These are phyloP conservation scores for Adansonia rubrostipa DNA, from an alignment of 441 rosid genomes.

Conservation along the genomic window DNA sequence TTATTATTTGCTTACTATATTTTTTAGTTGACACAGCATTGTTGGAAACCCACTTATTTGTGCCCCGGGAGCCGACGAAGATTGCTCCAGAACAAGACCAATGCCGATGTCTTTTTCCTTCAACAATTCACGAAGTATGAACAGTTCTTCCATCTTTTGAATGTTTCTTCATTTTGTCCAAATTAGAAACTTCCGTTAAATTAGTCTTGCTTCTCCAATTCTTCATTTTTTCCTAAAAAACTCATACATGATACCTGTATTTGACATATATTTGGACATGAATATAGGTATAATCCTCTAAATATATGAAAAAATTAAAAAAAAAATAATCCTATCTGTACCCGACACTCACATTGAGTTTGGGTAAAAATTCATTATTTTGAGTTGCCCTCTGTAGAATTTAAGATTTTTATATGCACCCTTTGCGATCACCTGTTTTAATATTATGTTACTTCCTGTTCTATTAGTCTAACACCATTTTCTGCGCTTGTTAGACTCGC, in stretches of 20 bases:
- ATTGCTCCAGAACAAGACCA: conserved; percentile 69
- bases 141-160: conserved; percentile 20
- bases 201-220: neutral
- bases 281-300: neutral
- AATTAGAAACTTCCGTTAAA: conserved; percentile 28
- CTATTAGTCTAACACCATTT: neutral
- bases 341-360: too few species aligned
- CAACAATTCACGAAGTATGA: conserved; percentile 62
- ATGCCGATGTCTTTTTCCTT: conserved; percentile 59
- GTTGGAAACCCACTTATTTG: conserved; percentile 86
- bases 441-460: neutral
- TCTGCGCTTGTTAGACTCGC: conserved; percentile 42
- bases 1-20: conserved; percentile 5
- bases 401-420: neutral
- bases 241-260: too few species aligned
- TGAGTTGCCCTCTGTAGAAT: conserved; percentile 1
- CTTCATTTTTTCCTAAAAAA: too few species aligned
- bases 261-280: neutral
- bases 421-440: neutral
- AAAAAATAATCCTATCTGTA: too few species aligned
- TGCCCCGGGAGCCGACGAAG: conserved; percentile 60
- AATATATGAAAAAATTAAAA: neutral
- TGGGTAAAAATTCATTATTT: too few species aligned
- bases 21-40: conserved; percentile 53
- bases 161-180: conserved; percentile 18